phyloP scores from a whole-genome alignment of 805 yeast genomes.

The Candida jianshihensis region DNA sequence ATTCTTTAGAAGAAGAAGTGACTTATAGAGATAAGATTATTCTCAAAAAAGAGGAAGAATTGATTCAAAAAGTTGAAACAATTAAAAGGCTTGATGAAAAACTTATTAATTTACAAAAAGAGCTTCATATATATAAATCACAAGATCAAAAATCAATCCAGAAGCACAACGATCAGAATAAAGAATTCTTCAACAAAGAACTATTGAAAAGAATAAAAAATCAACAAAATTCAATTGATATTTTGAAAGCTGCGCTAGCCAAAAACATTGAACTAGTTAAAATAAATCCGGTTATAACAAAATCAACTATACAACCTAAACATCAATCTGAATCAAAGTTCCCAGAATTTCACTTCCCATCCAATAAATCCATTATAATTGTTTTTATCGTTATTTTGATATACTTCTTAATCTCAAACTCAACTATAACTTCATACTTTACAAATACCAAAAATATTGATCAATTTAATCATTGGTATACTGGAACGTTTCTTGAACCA shows the following conservation, averaged over 20 bases:
- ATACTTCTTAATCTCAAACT: not conserved
- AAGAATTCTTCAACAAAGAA: constrained; percentile 9
- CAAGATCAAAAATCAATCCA: constrained; percentile 2
- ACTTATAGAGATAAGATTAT: constrained; percentile 18
- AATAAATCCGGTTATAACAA: not conserved
- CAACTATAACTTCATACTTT: not conserved
- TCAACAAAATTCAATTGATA: constrained; percentile 13
- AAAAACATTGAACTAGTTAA: constrained; percentile 5
- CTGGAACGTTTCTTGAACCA: constrained; percentile 14
- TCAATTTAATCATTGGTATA: constrained; percentile 8
- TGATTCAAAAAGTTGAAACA: constrained; percentile 5
- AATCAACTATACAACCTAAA: not conserved
- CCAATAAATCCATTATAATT: too few species aligned
- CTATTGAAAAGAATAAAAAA: constrained; percentile 12
- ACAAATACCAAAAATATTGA: not conserved
- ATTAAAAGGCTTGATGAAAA: constrained; percentile 7
- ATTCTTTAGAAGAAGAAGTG: constrained; percentile 18
- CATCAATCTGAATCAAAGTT: not conserved
- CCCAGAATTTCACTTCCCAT: too few species aligned
- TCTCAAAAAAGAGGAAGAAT: constrained; percentile 8
- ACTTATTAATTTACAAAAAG: constrained; percentile 4
- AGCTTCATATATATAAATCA: constrained; percentile 8
- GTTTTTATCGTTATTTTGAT: not conserved
- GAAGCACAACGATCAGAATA: constrained; percentile 2
- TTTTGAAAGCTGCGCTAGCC: constrained; percentile 8